Evolutionary conservation across 257 asterid genomes (phyloP).

Genomic region (Nicotiana paniculata): DNA sequence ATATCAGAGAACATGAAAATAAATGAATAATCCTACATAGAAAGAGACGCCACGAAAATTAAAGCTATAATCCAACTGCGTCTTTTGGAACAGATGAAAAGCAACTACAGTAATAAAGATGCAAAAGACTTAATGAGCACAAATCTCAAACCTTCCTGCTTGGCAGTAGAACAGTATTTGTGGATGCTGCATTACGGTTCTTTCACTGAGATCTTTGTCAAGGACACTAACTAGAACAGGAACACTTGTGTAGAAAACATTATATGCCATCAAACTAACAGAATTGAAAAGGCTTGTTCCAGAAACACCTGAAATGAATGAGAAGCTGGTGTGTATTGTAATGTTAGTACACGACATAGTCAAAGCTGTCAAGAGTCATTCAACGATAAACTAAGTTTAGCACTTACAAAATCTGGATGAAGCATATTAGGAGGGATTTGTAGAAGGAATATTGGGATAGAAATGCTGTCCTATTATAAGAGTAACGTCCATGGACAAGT

Average conservation of each 20-base stretch:
- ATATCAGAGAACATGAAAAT: constrained; percentile 16
- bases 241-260: constrained; percentile 93
- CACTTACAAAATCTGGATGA: constrained; percentile 97
- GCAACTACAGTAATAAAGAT: constrained; percentile 8
- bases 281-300: constrained; percentile 97
- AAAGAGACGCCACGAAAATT: constrained; percentile 3
- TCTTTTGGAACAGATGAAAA: constrained; percentile 11
- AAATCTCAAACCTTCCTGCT: constrained; percentile 76
- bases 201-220: constrained; percentile 92
- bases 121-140: constrained; percentile 8
- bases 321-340: constrained; percentile 57
- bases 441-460: constrained; percentile 97
- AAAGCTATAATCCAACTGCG: constrained; percentile 6
- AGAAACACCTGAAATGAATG: constrained; percentile 93
- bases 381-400: constrained; percentile 16
- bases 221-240: constrained; percentile 89
- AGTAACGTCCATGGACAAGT: constrained; percentile 98
- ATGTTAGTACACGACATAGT: constrained; percentile 34
- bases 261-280: constrained; percentile 94
- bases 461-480: constrained; percentile 95
- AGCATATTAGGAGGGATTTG: constrained; percentile 88
- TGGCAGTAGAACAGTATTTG: constrained; percentile 93
- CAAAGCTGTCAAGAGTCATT: constrained; percentile 8
- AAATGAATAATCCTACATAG: background rate
- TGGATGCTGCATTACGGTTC: constrained; percentile 96